A percentile compares a stretch with the other conserved stretches of the same genome.
Evolutionary conservation across 1,284 basidiomycete species (phyloP).

Genomic region (Fomitiporia mediterranea): DNA sequence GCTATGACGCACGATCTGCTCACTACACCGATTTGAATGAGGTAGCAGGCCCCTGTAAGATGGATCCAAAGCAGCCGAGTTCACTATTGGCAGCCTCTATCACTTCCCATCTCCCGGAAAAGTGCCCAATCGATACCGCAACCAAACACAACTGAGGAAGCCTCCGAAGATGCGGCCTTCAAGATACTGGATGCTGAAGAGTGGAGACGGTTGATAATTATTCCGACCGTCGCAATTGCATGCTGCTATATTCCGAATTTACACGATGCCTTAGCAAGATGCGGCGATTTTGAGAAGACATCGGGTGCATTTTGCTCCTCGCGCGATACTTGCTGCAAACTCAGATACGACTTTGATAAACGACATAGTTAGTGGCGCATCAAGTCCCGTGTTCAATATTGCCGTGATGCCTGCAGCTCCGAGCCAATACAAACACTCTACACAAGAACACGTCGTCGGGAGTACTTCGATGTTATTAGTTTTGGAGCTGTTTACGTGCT

Average conservation of each 20-base stretch:
- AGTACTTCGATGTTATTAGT: no score
- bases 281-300: neutral
- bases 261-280: neutral
- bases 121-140: neutral
- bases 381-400: neutral
- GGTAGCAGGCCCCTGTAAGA: neutral
- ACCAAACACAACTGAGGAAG: neutral
- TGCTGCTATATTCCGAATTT: neutral
- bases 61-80: neutral
- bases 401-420: no score
- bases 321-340: no score
- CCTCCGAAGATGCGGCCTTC: neutral
- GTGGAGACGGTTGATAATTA: neutral
- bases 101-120: neutral
- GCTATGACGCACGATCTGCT: constrained; percentile 1
- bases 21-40: neutral
- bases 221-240: neutral
- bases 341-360: no score
- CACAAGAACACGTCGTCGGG: no score
- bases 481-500: no score
- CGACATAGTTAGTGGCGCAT: neutral
- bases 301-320: no score
- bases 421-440: no score
- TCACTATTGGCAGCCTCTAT: neutral
- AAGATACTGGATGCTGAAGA: neutral